These are phyloP conservation scores for Prunus yedoensis DNA, from an alignment of 331 rosid genomes.

Conservation along the genomic window DNA sequence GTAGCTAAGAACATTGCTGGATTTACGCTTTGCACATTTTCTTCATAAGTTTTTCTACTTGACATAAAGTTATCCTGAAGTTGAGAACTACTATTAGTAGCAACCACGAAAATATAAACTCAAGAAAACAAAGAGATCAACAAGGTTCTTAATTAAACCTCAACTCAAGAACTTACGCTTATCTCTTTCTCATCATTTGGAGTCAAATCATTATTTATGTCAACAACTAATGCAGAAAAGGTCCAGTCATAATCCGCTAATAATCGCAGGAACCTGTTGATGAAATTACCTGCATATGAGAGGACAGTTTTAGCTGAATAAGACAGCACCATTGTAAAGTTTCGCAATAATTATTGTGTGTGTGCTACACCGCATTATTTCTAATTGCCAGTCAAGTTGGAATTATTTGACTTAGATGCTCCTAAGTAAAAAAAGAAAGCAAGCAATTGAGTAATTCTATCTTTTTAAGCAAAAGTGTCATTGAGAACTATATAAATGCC, in stretches of 20 bases:
- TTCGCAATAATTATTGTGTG: not conserved
- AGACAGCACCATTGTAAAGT: constrained; percentile 5
- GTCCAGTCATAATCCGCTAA: constrained; percentile 85
- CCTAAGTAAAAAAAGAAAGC: not conserved
- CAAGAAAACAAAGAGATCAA: constrained; percentile 19
- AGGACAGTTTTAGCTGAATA: constrained; percentile 16
- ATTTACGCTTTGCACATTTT: constrained; percentile 40
- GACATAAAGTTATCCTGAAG: constrained; percentile 67
- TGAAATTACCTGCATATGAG: constrained; percentile 20
- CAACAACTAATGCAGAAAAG: constrained; percentile 73
- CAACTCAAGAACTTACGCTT: constrained; percentile 54
- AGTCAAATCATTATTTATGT: constrained; percentile 69
- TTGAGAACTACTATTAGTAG: not conserved
- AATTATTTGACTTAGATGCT: not conserved
- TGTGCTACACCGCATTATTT: not conserved
- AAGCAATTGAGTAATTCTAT: not conserved
- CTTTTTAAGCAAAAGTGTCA: not conserved
- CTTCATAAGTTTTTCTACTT: constrained; percentile 59
- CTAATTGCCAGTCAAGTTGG: constrained; percentile 4
- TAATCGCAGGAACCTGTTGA: constrained; percentile 72
- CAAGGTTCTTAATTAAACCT: not conserved
- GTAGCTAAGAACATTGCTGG: constrained; percentile 81
- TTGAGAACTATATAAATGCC: constrained; percentile 5
- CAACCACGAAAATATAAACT: constrained; percentile 11
- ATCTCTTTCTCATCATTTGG: constrained; percentile 64